Conservation (phyloP, 495 filamentous ascomycete species). For the Articulospora tetracladia region DNA sequence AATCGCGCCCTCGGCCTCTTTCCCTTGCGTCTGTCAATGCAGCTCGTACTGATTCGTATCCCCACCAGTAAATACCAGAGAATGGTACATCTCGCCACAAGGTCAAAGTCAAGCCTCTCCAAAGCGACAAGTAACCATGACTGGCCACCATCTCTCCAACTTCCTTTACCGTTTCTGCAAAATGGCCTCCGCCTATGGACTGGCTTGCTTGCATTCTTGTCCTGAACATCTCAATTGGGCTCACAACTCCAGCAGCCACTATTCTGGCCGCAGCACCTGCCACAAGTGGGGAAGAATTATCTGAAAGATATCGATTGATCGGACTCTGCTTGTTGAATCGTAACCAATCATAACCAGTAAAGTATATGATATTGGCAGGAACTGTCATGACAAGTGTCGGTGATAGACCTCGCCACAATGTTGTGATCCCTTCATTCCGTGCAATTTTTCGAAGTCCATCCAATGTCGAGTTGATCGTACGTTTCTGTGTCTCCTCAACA, state of each 20-base stretch:
- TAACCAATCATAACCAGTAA: slow-evolving; percentile 96
- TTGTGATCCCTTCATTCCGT: slow-evolving; percentile 82
- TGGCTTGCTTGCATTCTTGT: slow-evolving; percentile 85
- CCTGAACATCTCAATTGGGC: slow-evolving; percentile 91
- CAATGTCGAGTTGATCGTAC: slow-evolving; percentile 83
- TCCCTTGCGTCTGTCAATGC: slow-evolving; percentile 60
- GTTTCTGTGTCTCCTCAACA: slow-evolving; percentile 77
- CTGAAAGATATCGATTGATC: slow-evolving; percentile 53
- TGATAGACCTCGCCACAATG: slow-evolving; percentile 89
- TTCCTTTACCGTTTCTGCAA: slow-evolving; percentile 70
- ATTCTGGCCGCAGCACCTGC: slow-evolving; percentile 76
- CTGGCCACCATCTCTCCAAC: slow-evolving; percentile 72
- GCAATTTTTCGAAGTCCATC: slow-evolving; percentile 95
- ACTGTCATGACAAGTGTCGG: slow-evolving; percentile 93
- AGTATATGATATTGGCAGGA: slow-evolving; percentile 96
- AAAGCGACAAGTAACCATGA: slow-evolving; percentile 77
- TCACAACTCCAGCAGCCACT: slow-evolving; percentile 76
- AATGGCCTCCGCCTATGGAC: slow-evolving; percentile 44
- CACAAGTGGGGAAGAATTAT: slow-evolving; percentile 72
- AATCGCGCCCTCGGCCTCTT: slow-evolving; percentile 30
- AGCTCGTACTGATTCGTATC: slow-evolving; percentile 79
- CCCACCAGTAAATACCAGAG: slow-evolving; percentile 96
- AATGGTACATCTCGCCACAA: slow-evolving; percentile 98
- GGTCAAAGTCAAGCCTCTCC: slow-evolving; percentile 89
- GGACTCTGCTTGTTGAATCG: slow-evolving; percentile 67